Evolutionary conservation across 768 basidiomycete species (phyloP).

Genomic region (Tephrocybe rancida): DNA sequence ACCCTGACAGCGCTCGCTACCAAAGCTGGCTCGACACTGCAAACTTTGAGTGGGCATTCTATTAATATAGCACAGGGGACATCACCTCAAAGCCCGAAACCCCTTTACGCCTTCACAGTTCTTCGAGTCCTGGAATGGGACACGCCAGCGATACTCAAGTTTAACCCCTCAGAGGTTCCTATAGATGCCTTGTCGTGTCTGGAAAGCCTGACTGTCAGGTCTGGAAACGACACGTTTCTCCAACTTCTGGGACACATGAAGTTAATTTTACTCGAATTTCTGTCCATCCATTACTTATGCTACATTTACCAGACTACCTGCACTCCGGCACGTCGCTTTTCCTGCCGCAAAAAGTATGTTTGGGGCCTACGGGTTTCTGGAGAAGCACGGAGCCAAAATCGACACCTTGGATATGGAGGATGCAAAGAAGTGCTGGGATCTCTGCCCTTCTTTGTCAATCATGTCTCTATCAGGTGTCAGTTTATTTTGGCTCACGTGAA

Average conservation of each 20-base stretch:
- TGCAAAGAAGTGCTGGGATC: not conserved
- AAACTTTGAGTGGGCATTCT: not conserved
- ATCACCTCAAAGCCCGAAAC: not conserved
- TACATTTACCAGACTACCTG: no score
- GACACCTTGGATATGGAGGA: not conserved
- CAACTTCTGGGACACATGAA: not conserved
- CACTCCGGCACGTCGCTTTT: no score
- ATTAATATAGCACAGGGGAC: not conserved
- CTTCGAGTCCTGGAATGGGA: not conserved
- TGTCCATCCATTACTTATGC: no score
- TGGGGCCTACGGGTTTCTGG: no score
- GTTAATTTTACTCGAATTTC: not conserved
- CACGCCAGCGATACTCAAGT: not conserved
- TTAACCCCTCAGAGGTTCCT: not conserved
- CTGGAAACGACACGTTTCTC: not conserved
- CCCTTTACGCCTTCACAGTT: not conserved
- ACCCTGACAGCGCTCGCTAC: not conserved
- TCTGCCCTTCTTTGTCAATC: slow-evolving; percentile 5
- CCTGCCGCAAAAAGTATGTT: no score
- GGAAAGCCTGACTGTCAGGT: not conserved
- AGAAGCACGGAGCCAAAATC: not conserved
- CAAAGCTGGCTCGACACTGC: not conserved
- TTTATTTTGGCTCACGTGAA: no score
- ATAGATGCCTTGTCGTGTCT: not conserved
- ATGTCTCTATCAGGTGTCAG: not conserved